Conservation (phyloP, 2,329 filamentous ascomycete species). For the Sclerotinia sclerotiorum region DNA sequence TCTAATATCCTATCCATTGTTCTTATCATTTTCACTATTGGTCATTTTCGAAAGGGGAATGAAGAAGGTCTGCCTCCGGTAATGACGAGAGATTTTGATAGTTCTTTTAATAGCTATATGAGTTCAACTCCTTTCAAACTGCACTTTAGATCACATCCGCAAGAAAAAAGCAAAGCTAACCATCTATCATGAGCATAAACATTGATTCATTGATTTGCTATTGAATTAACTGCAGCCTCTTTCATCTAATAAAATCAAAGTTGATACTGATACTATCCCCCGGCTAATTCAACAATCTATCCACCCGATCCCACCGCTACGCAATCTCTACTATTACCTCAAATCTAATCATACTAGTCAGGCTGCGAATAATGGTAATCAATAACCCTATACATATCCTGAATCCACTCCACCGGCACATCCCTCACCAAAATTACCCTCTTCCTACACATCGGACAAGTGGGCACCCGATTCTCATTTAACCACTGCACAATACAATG, state of each 20-base stretch:
- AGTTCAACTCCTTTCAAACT: neutral
- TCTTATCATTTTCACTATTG: neutral
- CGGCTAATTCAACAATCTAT: neutral
- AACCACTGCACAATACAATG: neutral
- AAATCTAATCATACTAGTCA: too few relatives aligned
- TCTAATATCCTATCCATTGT: neutral
- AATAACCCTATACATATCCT: neutral
- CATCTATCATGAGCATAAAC: accelerated
- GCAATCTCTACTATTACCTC: accelerated
- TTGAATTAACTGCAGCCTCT: neutral
- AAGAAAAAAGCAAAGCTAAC: too few relatives aligned
- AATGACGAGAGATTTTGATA: neutral
- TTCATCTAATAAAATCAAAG: neutral
- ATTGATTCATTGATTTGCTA: neutral
- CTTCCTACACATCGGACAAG: neutral
- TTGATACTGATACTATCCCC: too few relatives aligned
- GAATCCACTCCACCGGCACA: neutral
- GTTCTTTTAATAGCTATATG: neutral
- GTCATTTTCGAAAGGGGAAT: neutral
- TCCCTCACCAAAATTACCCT: neutral
- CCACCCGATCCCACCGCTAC: neutral
- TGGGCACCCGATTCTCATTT: neutral
- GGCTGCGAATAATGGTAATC: neutral
- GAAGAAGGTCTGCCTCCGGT: too few relatives aligned
- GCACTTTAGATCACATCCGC: neutral